These are phyloP conservation scores for Daucus carota DNA, from an alignment of 129 eudicot genomes.

Conservation along the genomic window DNA sequence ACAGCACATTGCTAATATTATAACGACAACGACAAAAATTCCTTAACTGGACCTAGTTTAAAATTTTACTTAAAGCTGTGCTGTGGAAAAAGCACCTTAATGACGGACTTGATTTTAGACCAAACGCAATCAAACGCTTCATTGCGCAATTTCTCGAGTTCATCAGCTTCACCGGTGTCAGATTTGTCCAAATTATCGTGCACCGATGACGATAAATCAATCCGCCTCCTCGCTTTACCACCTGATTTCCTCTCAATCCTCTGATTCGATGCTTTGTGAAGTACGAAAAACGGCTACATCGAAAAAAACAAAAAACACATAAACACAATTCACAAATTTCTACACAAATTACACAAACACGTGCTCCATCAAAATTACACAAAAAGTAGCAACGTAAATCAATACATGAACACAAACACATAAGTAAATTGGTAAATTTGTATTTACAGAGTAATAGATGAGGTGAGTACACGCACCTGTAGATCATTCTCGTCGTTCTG, in stretches of 20 bases:
- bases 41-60: not conserved
- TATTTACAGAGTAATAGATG: not conserved
- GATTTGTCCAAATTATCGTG: constrained; percentile 14
- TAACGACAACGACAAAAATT: too few species aligned
- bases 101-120: constrained; percentile 46
- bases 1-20: too few species aligned
- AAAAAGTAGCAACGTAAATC: too few species aligned
- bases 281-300: constrained; percentile 68
- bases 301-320: not conserved
- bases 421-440: not conserved
- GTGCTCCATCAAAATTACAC: not conserved
- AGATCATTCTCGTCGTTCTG: constrained; percentile 39
- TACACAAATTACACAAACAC: not conserved
- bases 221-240: constrained; percentile 36
- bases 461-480: constrained; percentile 28
- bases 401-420: too few species aligned
- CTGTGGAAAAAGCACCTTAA: constrained; percentile 38
- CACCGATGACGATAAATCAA: constrained; percentile 25
- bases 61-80: too few species aligned
- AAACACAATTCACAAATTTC: not conserved
- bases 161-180: constrained; percentile 11
- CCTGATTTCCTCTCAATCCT: constrained; percentile 25
- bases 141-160: constrained; percentile 22
- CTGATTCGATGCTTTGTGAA: constrained; percentile 50
- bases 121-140: constrained; percentile 42